Evolutionary conservation across 768 basidiomycete species (phyloP).

Genomic region (Terana coerulea): DNA sequence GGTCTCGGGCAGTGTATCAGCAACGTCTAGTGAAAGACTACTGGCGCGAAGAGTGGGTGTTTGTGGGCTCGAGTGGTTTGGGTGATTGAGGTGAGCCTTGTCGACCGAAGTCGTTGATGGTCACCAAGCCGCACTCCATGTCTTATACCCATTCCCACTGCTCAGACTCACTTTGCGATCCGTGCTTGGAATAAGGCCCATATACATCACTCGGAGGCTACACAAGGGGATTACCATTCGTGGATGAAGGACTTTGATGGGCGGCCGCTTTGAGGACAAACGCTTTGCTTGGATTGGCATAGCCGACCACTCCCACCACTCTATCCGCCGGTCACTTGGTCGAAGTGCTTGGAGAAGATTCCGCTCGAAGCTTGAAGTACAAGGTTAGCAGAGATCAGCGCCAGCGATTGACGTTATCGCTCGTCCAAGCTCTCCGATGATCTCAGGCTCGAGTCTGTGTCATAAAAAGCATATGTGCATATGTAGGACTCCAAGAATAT

Average conservation of each 20-base stretch:
- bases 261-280: conserved; percentile 5
- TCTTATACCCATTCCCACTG: conserved; percentile 3
- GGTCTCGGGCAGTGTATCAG: not conserved
- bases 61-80: not conserved
- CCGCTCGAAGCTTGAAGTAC: not conserved
- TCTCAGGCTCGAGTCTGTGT: not conserved
- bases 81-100: conserved; percentile 1
- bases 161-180: not conserved
- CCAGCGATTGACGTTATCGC: not conserved
- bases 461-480: not conserved
- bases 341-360: too few species aligned
- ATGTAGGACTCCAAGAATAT: not conserved
- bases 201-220: not conserved
- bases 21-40: conserved; percentile 7
- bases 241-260: conserved; percentile 16
- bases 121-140: not conserved
- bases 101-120: conserved; percentile 6
- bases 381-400: not conserved
- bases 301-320: not conserved
- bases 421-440: not conserved
- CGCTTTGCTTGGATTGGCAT: not conserved
- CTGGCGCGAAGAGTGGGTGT: conserved; percentile 1
- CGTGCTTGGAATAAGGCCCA: not conserved
- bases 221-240: conserved; percentile 17
- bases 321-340: not conserved